Evolutionary conservation across 1,139 yeast genomes (phyloP), one percentile per base, ranked within the genome.

Genomic region (Yamadazyma epiphylla): DNA sequence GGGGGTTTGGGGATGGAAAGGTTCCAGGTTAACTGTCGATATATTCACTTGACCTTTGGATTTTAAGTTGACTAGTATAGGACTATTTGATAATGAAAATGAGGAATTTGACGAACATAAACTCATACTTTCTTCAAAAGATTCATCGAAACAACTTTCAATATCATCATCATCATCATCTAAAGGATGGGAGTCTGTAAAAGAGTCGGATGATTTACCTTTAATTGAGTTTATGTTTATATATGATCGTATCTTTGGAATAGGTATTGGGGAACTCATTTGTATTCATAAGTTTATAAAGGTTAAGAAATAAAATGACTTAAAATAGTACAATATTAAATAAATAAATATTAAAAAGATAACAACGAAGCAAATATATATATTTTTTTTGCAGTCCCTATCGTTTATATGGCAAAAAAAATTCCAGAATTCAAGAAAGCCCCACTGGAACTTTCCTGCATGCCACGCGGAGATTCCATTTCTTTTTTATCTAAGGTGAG

Each of bases 101-200:
- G 25, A 23, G 13, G 25, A 23, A 23, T 23, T 14, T 5, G 15
- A 23, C 8, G 25, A 23, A 14, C 25, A 10, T 5, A 23, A 6
- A 23, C 25, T 23, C n/a, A 12, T 10, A 10, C 13, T 23, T 12
- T 29, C 33, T 10, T 38, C 45, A 23, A 36, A 38, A 9, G 35
- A 31, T 9, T 37, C 41, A 29, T 39, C 43, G 25, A 38, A 38
- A 4, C 38, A 24, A 10, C 26, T 31, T 4, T 39, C 41, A n/a
- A n/a, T n/a, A 15, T 28, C 34, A 22, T 39, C 38, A 19, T 39
- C 44, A 23, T 36, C 30, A 13, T 34, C 37, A 20, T 36, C 41
- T 13, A 37, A 28, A 2, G 41, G 41, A 22, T 37, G 38, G 20
- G 20, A 17, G 9, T 17, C 20, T 17, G 10, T 17, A 10, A 10